Evolutionary conservation across 345 rosid genomes (phyloP).

Genomic region (Citropsis articulata): DNA sequence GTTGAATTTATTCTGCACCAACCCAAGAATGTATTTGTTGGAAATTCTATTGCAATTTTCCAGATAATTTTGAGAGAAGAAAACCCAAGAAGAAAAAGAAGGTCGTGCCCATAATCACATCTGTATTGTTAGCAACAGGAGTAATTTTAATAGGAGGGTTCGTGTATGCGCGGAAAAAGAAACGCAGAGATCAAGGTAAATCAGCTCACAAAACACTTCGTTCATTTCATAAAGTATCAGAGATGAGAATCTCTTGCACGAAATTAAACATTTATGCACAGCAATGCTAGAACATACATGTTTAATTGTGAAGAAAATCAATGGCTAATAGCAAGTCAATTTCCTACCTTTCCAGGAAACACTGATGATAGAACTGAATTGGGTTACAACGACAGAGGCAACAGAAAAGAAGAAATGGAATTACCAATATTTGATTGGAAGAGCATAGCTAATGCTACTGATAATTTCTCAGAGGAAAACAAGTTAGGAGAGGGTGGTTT

Average conservation of each 20-base stretch:
- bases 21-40: too few species aligned
- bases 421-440: conserved; percentile 17
- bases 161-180: background rate
- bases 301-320: background rate
- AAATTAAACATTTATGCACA: too few species aligned
- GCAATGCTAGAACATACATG: background rate
- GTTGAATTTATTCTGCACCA: too few species aligned
- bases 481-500: conserved; percentile 37
- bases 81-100: background rate
- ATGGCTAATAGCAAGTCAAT: background rate
- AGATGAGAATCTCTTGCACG: too few species aligned
- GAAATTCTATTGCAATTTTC: background rate
- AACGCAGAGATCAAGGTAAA: conserved; percentile 1
- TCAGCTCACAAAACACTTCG: too few species aligned
- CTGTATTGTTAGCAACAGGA: background rate
- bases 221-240: background rate
- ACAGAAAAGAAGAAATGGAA: conserved; percentile 13
- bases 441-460: conserved; percentile 18
- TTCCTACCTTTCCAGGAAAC: background rate
- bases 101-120: background rate
- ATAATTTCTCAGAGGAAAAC: conserved; percentile 19
- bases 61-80: background rate
- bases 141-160: background rate
- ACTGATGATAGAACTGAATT: background rate
- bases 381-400: background rate